Conservation (phyloP, 2,329 filamentous ascomycete genomes). For the Fusarium ramigenum region DNA sequence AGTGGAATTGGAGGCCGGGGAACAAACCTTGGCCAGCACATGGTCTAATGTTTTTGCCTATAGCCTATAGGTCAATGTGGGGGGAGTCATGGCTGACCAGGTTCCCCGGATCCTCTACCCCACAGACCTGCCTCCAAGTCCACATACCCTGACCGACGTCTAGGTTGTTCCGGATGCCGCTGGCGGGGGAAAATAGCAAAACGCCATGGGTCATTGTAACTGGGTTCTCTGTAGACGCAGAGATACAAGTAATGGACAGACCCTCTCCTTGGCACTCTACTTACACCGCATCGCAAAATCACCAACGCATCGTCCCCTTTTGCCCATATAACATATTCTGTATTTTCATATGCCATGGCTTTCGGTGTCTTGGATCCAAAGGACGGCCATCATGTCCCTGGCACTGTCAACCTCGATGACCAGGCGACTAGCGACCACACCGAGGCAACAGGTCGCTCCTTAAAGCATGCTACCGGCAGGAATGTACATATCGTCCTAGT, state of each 20-base stretch:
- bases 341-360: too few species aligned
- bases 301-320: too few species aligned
- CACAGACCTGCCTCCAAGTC: neutral
- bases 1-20: neutral
- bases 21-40: neutral
- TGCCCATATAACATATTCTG: too few species aligned
- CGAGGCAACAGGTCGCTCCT: neutral
- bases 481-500: constrained; percentile 10
- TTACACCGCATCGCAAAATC: too few species aligned
- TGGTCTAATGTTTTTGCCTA: neutral
- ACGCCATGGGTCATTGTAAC: too few species aligned
- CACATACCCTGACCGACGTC: neutral
- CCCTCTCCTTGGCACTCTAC: too few species aligned
- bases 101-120: neutral
- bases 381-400: constrained; percentile 2
- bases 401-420: constrained; percentile 4
- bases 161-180: too few species aligned
- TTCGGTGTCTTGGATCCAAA: neutral
- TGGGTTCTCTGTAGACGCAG: too few species aligned
- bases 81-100: neutral
- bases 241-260: too few species aligned
- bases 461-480: constrained; percentile 9
- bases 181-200: too few species aligned
- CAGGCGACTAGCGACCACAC: neutral
- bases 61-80: neutral